Conservation (phyloP, 768 basidiomycete genomes). For the Megacollybia marginata region DNA sequence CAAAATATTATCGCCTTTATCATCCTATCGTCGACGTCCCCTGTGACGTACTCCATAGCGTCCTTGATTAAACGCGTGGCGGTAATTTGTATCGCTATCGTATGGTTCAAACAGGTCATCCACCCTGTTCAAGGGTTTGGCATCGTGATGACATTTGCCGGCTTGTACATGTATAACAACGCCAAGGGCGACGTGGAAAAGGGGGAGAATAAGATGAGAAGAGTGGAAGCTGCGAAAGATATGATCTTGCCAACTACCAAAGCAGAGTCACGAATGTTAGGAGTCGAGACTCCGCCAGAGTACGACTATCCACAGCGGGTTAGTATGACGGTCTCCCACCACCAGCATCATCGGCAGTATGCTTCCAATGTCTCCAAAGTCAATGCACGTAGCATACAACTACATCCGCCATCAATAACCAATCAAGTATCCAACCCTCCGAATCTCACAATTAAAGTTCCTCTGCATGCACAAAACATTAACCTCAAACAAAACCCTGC, state of each 20-base stretch:
- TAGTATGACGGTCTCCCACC: slow-evolving; percentile 27
- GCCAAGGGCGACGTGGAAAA: slow-evolving; percentile 89
- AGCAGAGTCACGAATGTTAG: slow-evolving; percentile 48
- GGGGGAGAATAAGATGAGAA: slow-evolving; percentile 83
- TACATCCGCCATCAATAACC: slow-evolving; percentile 8
- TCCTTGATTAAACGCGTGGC: slow-evolving; percentile 96
- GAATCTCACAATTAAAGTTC: slow-evolving; percentile 12
- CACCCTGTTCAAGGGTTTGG: slow-evolving; percentile 82
- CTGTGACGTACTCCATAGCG: slow-evolving; percentile 98
- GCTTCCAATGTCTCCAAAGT: slow-evolving; percentile 1
- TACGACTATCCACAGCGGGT: slow-evolving; percentile 18
- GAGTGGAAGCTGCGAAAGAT: slow-evolving; percentile 66
- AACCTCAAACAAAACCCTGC: slow-evolving; percentile 12
- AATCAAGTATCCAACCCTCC: not conserved
- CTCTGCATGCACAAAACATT: slow-evolving; percentile 7
- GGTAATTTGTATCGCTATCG: slow-evolving; percentile 95
- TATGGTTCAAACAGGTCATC: slow-evolving; percentile 90
- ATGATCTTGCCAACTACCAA: slow-evolving; percentile 64
- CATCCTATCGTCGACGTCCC: slow-evolving; percentile 91
- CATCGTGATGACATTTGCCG: slow-evolving; percentile 84
- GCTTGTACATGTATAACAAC: slow-evolving; percentile 93
- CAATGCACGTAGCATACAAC: slow-evolving; percentile 8
- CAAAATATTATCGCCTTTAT: slow-evolving; percentile 98
- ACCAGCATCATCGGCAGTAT: slow-evolving; percentile 21
- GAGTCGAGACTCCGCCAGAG: slow-evolving; percentile 29